Conservation (phyloP, 2,329 filamentous ascomycete species). For the Colletotrichum orbiculare region DNA sequence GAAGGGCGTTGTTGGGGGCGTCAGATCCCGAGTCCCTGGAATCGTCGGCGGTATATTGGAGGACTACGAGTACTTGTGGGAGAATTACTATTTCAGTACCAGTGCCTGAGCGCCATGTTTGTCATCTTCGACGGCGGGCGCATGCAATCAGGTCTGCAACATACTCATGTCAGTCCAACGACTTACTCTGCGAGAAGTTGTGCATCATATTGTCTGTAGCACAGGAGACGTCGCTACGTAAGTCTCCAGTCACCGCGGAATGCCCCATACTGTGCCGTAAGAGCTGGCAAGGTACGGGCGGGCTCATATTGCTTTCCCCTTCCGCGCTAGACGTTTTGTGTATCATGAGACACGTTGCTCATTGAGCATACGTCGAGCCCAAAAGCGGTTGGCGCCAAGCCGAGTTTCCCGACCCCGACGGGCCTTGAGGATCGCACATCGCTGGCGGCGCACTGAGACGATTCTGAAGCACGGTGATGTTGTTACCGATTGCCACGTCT, state of each 20-base stretch:
- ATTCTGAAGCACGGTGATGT: too few species aligned
- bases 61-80: slow-evolving; percentile 98
- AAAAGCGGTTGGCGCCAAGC: neutral
- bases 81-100: slow-evolving; percentile 92
- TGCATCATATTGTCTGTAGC: too few species aligned
- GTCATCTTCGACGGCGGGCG: too few species aligned
- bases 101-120: slow-evolving; percentile 48
- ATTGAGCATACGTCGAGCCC: slow-evolving; percentile 5
- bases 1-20: slow-evolving; percentile 76
- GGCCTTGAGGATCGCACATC: slow-evolving; percentile 3
- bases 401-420: neutral
- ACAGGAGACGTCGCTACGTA: too few species aligned
- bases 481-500: too few species aligned
- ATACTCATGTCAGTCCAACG: too few species aligned
- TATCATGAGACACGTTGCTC: slow-evolving; percentile 10
- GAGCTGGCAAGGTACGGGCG: neutral
- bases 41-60: slow-evolving; percentile 88
- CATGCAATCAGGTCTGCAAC: too few species aligned
- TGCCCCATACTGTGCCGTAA: too few species aligned
- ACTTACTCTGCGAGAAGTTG: too few species aligned
- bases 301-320: slow-evolving; percentile 10
- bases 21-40: slow-evolving; percentile 81
- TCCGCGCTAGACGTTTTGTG: slow-evolving; percentile 5
- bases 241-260: too few species aligned
- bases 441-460: neutral